phyloP scores from a whole-genome alignment of 441 rosid genomes.

The Pelargonium citronellum region DNA sequence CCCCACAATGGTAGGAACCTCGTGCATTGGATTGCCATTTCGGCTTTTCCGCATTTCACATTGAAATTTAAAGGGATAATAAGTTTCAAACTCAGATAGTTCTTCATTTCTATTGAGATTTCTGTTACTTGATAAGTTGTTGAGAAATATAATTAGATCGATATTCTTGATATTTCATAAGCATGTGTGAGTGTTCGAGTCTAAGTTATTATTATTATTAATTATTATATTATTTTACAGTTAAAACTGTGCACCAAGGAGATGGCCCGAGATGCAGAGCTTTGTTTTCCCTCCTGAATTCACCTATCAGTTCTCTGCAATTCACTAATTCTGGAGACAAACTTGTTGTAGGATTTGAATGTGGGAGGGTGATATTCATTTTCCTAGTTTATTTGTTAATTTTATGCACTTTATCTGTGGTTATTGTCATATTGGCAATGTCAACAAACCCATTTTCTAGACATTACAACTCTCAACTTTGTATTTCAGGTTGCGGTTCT shows the following conservation, averaged over 20 bases:
- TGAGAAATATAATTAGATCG: neutral
- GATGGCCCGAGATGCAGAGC: constrained; percentile 65
- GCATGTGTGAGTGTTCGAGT: constrained; percentile 7
- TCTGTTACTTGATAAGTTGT: neutral
- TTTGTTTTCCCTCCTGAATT: constrained; percentile 46
- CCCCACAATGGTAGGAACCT: no score
- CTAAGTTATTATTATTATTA: constrained; percentile 19
- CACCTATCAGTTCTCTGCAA: constrained; percentile 46
- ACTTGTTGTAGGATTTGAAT: constrained; percentile 70
- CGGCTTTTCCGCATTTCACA: neutral
- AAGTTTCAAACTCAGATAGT: neutral
- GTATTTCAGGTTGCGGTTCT: constrained; percentile 74
- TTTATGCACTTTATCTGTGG: neutral
- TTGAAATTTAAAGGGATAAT: neutral
- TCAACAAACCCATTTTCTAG: constrained; percentile 21
- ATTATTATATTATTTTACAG: constrained; percentile 36
- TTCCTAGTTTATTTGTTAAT: constrained; percentile 15
- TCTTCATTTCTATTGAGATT: neutral
- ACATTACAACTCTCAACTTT: constrained; percentile 24
- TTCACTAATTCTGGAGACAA: constrained; percentile 45
- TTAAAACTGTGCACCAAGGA: constrained; percentile 40
- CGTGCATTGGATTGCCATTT: no score
- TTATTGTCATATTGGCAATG: constrained; percentile 12
- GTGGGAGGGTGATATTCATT: constrained; percentile 57
- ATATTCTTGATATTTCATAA: neutral